Evolutionary conservation across 2,329 filamentous ascomycete species (phyloP), one percentile per base, ranked within the genome.

Genomic region (Colletotrichum sp.): DNA sequence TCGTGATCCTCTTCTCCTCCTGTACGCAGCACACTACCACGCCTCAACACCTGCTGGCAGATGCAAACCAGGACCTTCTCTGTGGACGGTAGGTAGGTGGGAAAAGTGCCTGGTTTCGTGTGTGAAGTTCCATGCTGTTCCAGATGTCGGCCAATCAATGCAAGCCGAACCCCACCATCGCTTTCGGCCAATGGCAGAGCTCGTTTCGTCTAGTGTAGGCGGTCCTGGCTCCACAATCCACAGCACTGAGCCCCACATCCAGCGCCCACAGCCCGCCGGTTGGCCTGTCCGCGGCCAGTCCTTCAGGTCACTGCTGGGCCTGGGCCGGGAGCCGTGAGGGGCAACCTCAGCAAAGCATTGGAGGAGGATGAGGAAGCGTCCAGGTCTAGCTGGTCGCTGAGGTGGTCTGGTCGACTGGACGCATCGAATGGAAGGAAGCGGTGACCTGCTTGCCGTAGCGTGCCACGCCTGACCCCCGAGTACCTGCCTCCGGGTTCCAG

Each of bases 91-190:
- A 49, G 36, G 36, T 18, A 39, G 36, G 36, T 44, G 39, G 39
- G 39, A 49, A 49, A 49, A 49, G 39, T 49, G 39, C 67, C 71
- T 76, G 74, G 74, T 76, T 76, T 76, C 71, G 74, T 76, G 74
- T 76, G 64, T 75, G 74, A 69, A 75, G 71, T 74, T 76, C 71
- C 71, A 66, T 75, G 69, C 44, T 75, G 74, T 75, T 76, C 74
- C 74, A 76, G 74, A 75, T 76, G 71, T 10, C 49, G 65, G 59
- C 74, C 74, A 76, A 76, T 75, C 74, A 75, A 75, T 70, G 74
- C 74, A 30, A 36, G 28, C 32, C 44, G 16, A n/a, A 26, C n/a
- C 36, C 72, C 71, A 65, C n/a, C 15, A 13, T 16, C 5, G 8
- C 1, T 4, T 5, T 15, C 15, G 21, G 16, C 73, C 73, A 76